Evolutionary conservation across 345 rosid genomes (phyloP).

Genomic region (Eucalyptus shirleyi): DNA sequence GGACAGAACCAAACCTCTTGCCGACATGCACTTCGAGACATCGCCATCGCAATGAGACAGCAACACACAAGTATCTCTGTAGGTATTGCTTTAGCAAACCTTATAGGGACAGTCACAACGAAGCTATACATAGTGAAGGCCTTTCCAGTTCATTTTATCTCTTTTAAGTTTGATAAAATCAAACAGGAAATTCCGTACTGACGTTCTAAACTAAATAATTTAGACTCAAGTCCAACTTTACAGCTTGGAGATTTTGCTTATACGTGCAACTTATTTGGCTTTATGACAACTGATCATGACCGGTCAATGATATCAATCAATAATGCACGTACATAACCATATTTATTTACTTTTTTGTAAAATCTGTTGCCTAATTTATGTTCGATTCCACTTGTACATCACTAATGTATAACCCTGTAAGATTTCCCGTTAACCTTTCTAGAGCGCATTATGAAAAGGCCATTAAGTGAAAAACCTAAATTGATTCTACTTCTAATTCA

Average conservation of each 20-base stretch:
- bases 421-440: neutral
- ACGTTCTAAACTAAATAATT: neutral
- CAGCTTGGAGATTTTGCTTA: neutral
- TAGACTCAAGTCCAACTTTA: neutral
- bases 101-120: neutral
- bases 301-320: neutral
- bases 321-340: neutral
- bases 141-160: neutral
- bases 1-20: neutral
- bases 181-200: neutral
- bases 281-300: neutral
- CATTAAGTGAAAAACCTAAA: neutral
- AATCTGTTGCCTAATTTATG: neutral
- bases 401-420: neutral
- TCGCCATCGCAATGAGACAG: neutral
- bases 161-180: neutral
- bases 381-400: neutral
- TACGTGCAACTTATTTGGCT: neutral
- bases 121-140: neutral
- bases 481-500: neutral
- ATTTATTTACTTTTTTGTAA: neutral
- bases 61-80: neutral
- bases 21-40: neutral
- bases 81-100: neutral
- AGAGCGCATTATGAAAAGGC: neutral